Conservation (phyloP, 805 yeast species). For the Candida tibetensis region DNA sequence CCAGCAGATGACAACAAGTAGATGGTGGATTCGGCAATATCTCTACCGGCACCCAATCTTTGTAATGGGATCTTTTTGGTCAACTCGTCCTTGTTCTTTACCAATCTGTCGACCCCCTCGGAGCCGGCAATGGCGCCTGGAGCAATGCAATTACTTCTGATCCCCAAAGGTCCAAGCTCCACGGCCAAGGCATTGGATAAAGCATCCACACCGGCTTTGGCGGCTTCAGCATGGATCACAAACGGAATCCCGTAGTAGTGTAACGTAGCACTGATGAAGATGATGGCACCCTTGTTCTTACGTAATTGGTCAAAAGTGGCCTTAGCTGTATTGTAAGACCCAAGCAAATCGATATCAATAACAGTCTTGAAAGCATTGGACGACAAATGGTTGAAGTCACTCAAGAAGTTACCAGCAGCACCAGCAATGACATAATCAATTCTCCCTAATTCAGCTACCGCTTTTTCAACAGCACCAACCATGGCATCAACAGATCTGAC, state of each 20-base stretch:
- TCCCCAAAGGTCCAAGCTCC: constrained; percentile 29
- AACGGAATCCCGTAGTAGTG: constrained; percentile 46
- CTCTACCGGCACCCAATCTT: constrained; percentile 25
- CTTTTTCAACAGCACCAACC: constrained; percentile 21
- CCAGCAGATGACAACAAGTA: constrained; percentile 28
- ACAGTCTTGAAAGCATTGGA: constrained; percentile 41
- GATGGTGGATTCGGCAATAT: constrained; percentile 29
- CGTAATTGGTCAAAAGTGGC: constrained; percentile 38
- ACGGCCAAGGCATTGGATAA: constrained; percentile 29
- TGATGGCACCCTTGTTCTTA: constrained; percentile 34
- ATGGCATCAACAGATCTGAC: constrained; percentile 23
- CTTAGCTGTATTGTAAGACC: constrained; percentile 41
- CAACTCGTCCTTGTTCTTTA: constrained; percentile 9
- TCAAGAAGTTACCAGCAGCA: constrained; percentile 43
- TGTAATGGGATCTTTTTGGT: constrained; percentile 20
- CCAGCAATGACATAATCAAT: constrained; percentile 46
- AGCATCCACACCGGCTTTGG: constrained; percentile 32
- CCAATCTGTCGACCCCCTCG: constrained; percentile 25
- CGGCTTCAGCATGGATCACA: constrained; percentile 30
- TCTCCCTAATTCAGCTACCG: constrained; percentile 34
- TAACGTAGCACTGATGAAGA: constrained; percentile 42
- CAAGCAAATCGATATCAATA: constrained; percentile 38
- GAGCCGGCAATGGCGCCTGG: constrained; percentile 30
- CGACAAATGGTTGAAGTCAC: constrained; percentile 43
- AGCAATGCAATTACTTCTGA: constrained; percentile 26